phyloP scores from a whole-genome alignment of 176 grass and related monocot species.

The Urochloa ruziziensis region DNA sequence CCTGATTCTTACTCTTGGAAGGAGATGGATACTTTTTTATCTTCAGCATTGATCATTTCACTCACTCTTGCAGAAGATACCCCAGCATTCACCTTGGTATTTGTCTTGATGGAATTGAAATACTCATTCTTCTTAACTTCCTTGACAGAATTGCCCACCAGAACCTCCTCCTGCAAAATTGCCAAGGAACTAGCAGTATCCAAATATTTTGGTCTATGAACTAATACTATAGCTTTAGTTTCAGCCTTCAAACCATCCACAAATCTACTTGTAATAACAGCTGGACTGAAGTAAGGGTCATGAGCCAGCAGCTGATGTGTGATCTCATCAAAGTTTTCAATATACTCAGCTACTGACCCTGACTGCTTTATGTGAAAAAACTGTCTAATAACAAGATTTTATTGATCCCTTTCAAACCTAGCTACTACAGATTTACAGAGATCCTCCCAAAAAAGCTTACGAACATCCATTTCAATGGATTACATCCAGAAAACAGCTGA shows the following conservation, averaged over 20 bases:
- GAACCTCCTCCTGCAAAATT: background rate
- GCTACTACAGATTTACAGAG: too few species aligned
- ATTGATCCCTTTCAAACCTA: too few species aligned
- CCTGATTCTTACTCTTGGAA: background rate
- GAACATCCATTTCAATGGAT: too few species aligned
- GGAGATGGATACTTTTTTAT: background rate
- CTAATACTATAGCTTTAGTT: background rate
- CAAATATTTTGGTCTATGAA: background rate
- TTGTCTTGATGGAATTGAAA: too few species aligned
- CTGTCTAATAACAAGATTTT: background rate
- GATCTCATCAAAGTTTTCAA: background rate
- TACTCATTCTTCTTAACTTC: too few species aligned
- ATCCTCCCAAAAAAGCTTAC: too few species aligned
- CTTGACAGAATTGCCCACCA: accelerated
- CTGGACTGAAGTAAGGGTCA: background rate
- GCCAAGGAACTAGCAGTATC: background rate
- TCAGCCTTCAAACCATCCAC: background rate
- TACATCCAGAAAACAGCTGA: too few species aligned
- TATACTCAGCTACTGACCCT: background rate
- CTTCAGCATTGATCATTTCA: too few species aligned
- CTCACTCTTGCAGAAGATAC: too few species aligned
- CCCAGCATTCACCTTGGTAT: too few species aligned
- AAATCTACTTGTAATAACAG: background rate
- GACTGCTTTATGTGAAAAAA: background rate
- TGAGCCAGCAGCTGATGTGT: background rate